These are phyloP conservation scores for Aureobasidium uvarum DNA, from an alignment of 2,329 filamentous ascomycete species.

Conservation along the genomic window DNA sequence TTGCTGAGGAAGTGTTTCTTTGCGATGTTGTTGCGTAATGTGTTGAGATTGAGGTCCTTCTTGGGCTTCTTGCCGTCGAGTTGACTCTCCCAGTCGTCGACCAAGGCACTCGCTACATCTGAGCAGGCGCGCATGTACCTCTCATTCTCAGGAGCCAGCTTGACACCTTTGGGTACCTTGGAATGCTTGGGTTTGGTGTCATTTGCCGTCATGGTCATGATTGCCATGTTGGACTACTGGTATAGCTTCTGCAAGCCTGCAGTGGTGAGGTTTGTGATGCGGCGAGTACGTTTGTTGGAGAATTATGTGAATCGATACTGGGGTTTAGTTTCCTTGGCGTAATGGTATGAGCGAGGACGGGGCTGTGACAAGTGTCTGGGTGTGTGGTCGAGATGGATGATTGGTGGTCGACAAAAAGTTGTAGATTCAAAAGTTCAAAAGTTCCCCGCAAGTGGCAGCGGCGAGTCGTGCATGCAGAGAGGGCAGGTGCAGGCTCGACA, in stretches of 20 bases:
- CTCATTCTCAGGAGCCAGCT: slow-evolving; percentile 88
- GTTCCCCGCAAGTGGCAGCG: not conserved
- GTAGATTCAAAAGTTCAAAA: not conserved
- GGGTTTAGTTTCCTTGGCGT: not conserved
- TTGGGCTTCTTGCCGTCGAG: slow-evolving; percentile 69
- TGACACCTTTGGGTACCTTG: slow-evolving; percentile 65
- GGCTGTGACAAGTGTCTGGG: not conserved
- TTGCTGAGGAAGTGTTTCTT: slow-evolving; percentile 89
- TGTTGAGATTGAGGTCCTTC: slow-evolving; percentile 91
- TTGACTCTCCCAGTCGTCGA: slow-evolving; percentile 86
- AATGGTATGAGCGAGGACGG: not conserved
- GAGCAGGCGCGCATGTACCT: slow-evolving; percentile 91
- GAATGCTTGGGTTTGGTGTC: slow-evolving; percentile 48
- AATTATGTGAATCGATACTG: too few relatives aligned
- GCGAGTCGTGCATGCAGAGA: not conserved
- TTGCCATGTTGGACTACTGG: slow-evolving; percentile 53
- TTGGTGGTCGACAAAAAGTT: slow-evolving; percentile 3
- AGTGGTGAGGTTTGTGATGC: not conserved
- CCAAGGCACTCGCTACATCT: slow-evolving; percentile 88
- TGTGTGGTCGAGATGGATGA: not conserved
- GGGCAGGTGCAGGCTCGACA: not conserved
- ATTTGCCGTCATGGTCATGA: slow-evolving; percentile 61
- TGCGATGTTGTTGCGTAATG: slow-evolving; percentile 77
- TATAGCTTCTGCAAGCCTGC: slow-evolving; percentile 1
- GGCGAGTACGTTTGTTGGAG: not conserved